phyloP scores from a whole-genome alignment of 1,284 basidiomycete genomes.

The Neotropicomus parvogracilis region DNA sequence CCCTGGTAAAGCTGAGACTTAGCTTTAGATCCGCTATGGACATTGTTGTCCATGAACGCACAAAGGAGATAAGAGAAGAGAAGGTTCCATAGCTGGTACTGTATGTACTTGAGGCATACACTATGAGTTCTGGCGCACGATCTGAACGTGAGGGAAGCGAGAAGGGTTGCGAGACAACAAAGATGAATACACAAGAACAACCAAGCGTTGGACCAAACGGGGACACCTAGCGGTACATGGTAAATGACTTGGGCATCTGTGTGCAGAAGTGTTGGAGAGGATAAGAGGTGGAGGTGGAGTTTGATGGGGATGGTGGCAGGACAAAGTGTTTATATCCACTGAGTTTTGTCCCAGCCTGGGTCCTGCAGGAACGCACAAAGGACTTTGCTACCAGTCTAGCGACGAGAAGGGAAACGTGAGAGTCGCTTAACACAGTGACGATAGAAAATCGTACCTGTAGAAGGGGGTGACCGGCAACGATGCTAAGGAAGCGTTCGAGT shows the following conservation, averaged over 20 bases:
- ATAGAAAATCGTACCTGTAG: constrained; percentile 66
- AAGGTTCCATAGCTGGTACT: constrained; percentile 14
- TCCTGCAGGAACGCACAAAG: constrained; percentile 95
- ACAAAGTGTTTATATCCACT: constrained; percentile 57
- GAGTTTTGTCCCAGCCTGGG: constrained; percentile 76
- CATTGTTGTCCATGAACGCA: constrained; percentile 57
- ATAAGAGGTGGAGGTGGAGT: neutral
- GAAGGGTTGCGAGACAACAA: constrained; percentile 15
- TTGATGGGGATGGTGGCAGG: neutral
- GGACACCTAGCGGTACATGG: constrained; percentile 26
- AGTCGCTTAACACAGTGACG: neutral
- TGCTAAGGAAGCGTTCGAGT: constrained; percentile 90
- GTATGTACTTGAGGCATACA: constrained; percentile 13
- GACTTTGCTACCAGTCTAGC: constrained; percentile 93
- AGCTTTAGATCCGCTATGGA: constrained; percentile 58
- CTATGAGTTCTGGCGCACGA: constrained; percentile 5
- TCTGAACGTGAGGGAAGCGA: constrained; percentile 4
- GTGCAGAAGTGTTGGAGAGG: constrained; percentile 1
- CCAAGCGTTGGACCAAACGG: constrained; percentile 7
- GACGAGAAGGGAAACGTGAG: constrained; percentile 10
- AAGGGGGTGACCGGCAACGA: constrained; percentile 96
- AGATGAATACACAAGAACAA: constrained; percentile 29
- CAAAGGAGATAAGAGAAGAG: constrained; percentile 1
- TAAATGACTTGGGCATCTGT: constrained; percentile 12
- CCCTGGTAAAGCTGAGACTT: constrained; percentile 8